Conservation (phyloP, 2,329 filamentous ascomycete genomes). For the Beauveria caledonica region DNA sequence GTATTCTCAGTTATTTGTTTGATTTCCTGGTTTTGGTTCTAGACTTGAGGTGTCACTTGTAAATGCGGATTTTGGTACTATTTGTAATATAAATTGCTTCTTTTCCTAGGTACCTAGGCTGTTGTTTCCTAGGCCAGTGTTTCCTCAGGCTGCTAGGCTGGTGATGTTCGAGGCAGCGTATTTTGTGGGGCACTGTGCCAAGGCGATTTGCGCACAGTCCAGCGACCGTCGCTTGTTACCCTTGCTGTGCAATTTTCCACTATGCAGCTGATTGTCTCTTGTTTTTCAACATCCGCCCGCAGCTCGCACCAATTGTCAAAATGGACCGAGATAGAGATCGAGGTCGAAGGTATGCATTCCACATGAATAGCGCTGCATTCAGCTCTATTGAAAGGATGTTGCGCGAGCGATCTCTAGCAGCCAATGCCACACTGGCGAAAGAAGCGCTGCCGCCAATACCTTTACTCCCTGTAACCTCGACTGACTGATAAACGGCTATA, state of each 20-base stretch:
- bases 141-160: too few species aligned
- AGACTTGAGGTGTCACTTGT: not conserved
- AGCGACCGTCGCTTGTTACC: not conserved
- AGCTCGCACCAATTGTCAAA: not conserved
- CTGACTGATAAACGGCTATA: slow-evolving; percentile 17
- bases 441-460: not conserved
- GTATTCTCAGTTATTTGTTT: not conserved
- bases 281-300: not conserved
- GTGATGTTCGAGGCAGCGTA: not conserved
- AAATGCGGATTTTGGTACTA: not conserved
- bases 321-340: slow-evolving; percentile 15
- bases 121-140: too few species aligned
- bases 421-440: not conserved
- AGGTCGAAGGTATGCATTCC: slow-evolving; percentile 12
- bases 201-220: not conserved
- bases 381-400: not conserved
- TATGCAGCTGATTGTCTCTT: not conserved
- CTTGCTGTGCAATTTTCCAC: not conserved
- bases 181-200: not conserved
- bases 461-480: not conserved
- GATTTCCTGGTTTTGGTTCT: not conserved
- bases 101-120: not conserved
- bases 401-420: not conserved
- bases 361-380: not conserved
- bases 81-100: not conserved